Conservation (phyloP, 2,329 filamentous ascomycete species). For the Cladophialophora psammophila region DNA sequence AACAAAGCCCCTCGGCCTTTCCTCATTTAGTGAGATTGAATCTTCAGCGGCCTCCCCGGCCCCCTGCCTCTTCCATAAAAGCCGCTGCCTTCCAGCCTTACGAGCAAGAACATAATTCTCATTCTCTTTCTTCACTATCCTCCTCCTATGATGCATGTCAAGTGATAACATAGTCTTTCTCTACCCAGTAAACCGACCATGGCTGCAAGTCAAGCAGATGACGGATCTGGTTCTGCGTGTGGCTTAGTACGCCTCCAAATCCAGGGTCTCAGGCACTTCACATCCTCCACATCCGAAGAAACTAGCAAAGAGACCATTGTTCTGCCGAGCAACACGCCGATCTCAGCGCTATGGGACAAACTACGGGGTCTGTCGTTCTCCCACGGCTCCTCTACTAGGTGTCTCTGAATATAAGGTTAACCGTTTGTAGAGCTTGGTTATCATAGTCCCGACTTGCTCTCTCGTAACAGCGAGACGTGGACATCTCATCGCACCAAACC, state of each 20-base stretch:
- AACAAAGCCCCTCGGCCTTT: neutral
- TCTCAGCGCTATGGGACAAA: neutral
- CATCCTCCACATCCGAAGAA: neutral
- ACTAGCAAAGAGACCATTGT: neutral
- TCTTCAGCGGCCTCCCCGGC: neutral
- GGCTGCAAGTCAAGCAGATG: neutral
- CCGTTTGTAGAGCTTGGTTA: neutral
- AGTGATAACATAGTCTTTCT: neutral
- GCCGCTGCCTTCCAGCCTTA: neutral
- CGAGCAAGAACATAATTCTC: neutral
- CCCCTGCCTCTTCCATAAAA: neutral
- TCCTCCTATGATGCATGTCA: neutral
- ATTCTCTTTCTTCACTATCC: neutral
- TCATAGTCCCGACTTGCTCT: neutral
- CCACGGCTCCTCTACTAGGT: neutral
- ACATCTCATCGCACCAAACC: neutral
- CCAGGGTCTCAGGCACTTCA: neutral
- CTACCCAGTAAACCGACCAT: neutral
- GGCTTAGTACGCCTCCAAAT: neutral
- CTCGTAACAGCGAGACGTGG: neutral
- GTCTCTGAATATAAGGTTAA: neutral
- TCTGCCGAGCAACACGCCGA: neutral
- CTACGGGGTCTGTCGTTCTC: neutral
- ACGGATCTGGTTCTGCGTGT: neutral
- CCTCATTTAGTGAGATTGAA: neutral